Conservation (phyloP, 352 stramenopile species). For the Pythium phragmiticola region DNA sequence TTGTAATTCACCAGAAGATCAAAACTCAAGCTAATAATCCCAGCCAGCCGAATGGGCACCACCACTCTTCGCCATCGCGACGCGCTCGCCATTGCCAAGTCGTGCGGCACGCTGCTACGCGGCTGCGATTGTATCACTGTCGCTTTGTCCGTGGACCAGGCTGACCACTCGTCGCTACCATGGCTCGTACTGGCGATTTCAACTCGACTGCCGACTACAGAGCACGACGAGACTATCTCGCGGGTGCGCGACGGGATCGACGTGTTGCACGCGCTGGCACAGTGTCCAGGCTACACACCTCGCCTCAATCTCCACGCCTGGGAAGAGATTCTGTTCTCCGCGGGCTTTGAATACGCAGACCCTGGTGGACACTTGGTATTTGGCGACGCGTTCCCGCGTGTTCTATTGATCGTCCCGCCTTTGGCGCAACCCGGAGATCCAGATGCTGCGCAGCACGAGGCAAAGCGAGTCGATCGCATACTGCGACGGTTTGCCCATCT, state of each 20-base stretch:
- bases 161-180: neutral
- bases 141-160: neutral
- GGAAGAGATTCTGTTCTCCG: neutral
- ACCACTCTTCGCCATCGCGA: neutral
- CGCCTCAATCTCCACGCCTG: conserved; percentile 10
- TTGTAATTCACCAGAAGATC: no score
- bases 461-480: neutral
- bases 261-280: conserved; percentile 1
- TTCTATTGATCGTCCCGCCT: neutral
- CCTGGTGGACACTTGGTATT: neutral
- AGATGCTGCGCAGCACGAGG: neutral
- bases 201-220: neutral
- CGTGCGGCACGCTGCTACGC: neutral
- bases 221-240: neutral
- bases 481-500: neutral
- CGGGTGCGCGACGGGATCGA: neutral
- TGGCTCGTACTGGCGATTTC: conserved; percentile 14
- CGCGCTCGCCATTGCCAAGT: conserved; percentile 7
- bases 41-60: no score
- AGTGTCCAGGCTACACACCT: conserved; percentile 6
- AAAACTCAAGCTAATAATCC: no score
- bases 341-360: neutral
- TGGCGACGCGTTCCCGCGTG: neutral
- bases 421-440: neutral
- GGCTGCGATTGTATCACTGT: neutral